Evolutionary conservation across 2,329 filamentous ascomycete species (phyloP).

Genomic region (Trichoderma simmonsii): DNA sequence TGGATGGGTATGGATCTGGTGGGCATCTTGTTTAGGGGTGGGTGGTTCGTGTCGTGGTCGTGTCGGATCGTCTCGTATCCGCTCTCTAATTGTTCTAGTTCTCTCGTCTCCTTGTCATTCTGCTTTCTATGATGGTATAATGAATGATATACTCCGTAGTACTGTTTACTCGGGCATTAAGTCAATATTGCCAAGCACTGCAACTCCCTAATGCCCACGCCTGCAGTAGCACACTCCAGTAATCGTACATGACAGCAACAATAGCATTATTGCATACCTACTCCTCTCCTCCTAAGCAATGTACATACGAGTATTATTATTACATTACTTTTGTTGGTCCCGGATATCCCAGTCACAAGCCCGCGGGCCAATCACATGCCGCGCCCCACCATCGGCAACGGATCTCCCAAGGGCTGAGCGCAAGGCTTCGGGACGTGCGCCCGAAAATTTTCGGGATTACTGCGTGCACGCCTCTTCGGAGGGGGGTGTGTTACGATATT

Average conservation of each 20-base stretch:
- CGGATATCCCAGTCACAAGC: neutral
- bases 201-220: too few species aligned
- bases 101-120: neutral
- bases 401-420: constrained; percentile 14
- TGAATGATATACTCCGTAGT: neutral
- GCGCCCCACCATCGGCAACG: constrained; percentile 9
- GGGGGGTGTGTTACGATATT: neutral
- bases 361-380: constrained; percentile 4
- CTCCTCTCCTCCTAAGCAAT: neutral
- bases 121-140: neutral
- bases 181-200: too few species aligned
- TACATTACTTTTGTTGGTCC: neutral
- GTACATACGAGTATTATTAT: neutral
- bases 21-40: neutral
- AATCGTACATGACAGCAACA: neutral
- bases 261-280: too few species aligned
- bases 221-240: too few species aligned
- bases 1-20: neutral
- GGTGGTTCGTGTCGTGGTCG: neutral
- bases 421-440: constrained; percentile 13
- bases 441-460: constrained; percentile 12
- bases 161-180: too few species aligned
- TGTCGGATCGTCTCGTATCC: neutral
- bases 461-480: neutral
- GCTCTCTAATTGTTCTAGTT: neutral